Base-by-base conservation (phyloP, 768 basidiomycete genomes). In the Leccinellum luteum region DNA sequence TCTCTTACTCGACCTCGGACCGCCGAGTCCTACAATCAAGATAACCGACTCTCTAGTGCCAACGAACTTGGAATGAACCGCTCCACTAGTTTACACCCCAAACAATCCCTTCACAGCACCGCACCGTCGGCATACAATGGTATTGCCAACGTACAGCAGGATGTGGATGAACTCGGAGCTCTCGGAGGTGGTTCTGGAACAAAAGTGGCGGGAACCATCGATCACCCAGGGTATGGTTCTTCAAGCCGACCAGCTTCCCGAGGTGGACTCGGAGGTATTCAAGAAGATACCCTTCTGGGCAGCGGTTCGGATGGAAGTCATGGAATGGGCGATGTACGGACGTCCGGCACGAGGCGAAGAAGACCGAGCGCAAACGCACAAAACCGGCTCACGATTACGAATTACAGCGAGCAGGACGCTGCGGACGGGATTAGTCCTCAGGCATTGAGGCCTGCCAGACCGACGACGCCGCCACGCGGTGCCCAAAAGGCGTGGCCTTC, bases 341-440 rank as follows among this genome's bases (percentile, higher is more conserved):
- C 52, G 6, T 25, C 48, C 4, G 27, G 50, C 14, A 47, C 51
- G 6, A 52, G 75, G 13, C 74, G 73, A 54, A 66, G 74, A 57
- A 71, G 73, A 28, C 66, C 68, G 43, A 76, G 72, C 19, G 68
- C 69, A n/a, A 60, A 44, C 15, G 56, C 68, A 14, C 68, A 68
- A 41, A 73, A 72, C 51, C 69, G 79, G 4, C 63, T 80, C 13
- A 79, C 79, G 47, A 69, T 80, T 32, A 73, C 74, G 34, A 81
- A 81, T 56, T 62, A 69, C 32, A 73, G 70, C 19, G 76, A 79
- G 31, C 65, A 69, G 41, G 72, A 74, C 75, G 82, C 54, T 70
- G 79, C 59, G 30, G 73, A 69, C 12, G 69, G 62, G 17, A 56
- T 63, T 2, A 58, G 48, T 69, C 68, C 70, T 23, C 63, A 66